Percentiles rank a stretch among this genome's conserved stretches.
Evolutionary conservation across 306 rosid species (phyloP).

Genomic region (Clitoria ternatea): DNA sequence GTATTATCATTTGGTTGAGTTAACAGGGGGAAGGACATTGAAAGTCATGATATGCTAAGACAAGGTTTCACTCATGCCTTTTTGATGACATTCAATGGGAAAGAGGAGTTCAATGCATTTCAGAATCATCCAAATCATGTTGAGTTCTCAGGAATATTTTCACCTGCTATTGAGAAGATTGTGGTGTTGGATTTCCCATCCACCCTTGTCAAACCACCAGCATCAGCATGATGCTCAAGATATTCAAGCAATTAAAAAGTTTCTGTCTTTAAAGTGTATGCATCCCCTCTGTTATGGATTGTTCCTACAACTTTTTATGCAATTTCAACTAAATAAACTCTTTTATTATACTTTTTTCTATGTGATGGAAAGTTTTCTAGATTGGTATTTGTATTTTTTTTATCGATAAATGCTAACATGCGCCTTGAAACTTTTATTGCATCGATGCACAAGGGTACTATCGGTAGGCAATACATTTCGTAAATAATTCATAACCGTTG

Average conservation of each 20-base stretch:
- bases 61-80: constrained; percentile 90
- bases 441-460: too few relatives aligned
- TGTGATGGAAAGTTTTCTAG: constrained; percentile 18
- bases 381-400: constrained; percentile 10
- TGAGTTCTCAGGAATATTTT: constrained; percentile 66
- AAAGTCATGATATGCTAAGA: constrained; percentile 63
- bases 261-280: constrained; percentile 13
- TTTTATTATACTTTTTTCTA: too few relatives aligned
- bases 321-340: constrained; percentile 20
- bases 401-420: too few relatives aligned
- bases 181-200: constrained; percentile 82
- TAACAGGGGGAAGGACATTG: constrained; percentile 73
- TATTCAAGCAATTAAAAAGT: constrained; percentile 4
- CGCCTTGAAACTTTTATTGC: too few relatives aligned
- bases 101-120: constrained; percentile 61
- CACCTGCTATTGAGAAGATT: constrained; percentile 75
- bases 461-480: too few relatives aligned
- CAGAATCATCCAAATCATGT: constrained; percentile 61
- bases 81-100: constrained; percentile 71
- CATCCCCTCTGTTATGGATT: neutral
- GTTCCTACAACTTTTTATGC: constrained; percentile 1
- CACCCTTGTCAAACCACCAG: constrained; percentile 50
- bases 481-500: too few relatives aligned
- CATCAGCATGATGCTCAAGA: constrained; percentile 27
- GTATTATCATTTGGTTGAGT: neutral